Percentiles rank a stretch among this genome's conserved stretches.
phyloP scores from a whole-genome alignment of 2,329 filamentous ascomycete species.

The Botrytis byssoidea region DNA sequence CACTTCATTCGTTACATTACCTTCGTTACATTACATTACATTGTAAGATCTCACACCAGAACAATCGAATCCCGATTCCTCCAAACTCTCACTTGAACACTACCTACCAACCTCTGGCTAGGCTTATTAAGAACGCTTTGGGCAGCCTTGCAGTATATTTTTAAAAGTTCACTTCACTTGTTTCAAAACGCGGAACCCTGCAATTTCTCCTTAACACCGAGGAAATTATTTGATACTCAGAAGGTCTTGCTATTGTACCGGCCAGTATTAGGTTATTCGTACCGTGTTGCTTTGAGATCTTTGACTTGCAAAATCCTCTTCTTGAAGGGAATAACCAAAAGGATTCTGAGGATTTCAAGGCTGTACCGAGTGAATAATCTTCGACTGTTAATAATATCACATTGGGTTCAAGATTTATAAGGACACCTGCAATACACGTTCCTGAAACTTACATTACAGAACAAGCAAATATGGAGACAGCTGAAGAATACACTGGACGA shows the following conservation, averaged over 20 bases:
- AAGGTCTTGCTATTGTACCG: not conserved
- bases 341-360: not conserved
- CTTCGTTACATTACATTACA: not conserved
- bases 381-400: conserved; percentile 1
- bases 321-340: not conserved
- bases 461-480: conserved; percentile 43
- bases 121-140: conserved; percentile 17
- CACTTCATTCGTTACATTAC: not conserved
- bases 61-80: not conserved
- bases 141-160: conserved; percentile 11
- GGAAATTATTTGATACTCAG: conserved; percentile 24
- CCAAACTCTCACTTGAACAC: not conserved
- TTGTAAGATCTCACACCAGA: not conserved
- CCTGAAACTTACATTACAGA: not conserved
- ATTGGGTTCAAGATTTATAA: not conserved
- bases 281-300: conserved; percentile 22
- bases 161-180: conserved; percentile 12
- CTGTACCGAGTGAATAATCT: not conserved
- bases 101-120: not conserved
- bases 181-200: conserved; percentile 19
- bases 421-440: not conserved
- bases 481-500: conserved; percentile 32
- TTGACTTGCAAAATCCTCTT: not conserved
- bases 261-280: conserved; percentile 23
- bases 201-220: conserved; percentile 19